Base-by-base conservation (phyloP, 108 stramenopile genomes). In the Nitzschia palea region DNA sequence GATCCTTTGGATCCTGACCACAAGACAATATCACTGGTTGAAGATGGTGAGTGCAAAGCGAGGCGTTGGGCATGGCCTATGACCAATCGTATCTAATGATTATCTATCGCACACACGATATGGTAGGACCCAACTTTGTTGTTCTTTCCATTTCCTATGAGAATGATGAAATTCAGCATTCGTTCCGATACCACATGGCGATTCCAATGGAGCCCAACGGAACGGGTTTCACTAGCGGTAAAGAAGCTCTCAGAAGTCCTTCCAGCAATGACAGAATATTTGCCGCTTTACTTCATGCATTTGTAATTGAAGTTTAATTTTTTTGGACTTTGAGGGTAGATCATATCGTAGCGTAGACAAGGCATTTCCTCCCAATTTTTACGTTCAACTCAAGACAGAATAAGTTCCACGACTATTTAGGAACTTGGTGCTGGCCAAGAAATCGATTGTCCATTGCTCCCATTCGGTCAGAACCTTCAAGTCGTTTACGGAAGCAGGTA, bases 381-480 rank as follows among this genome's bases (percentile, higher is more conserved):
- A n/a, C n/a, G n/a, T n/a, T n/a, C n/a, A n/a, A n/a, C n/a, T n/a
- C n/a, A n/a, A n/a, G n/a, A n/a, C n/a, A n/a, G n/a, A n/a, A n/a
- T n/a, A n/a, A n/a, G n/a, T n/a, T n/a, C n/a, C n/a, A n/a, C n/a
- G n/a, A n/a, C n/a, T n/a, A n/a, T n/a, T n/a, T n/a, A n/a, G n/a
- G n/a, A n/a, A n/a, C n/a, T n/a, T n/a, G n/a, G 40, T 42, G 9
- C 59, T 9, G 18, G 59, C 34, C 20, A 65, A 30, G 34, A 65
- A 65, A 25, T 65, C 64, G 10, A 17, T 34, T 9, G 64, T 65
- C 64, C 64, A 65, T 26, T 65, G 51, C 51, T 33, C 64, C 64
- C 64, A 65, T 23, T 65, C 64, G 4, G 17, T 20, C 22, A 22
- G 64, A 20, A 65, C 34, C 2, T 29, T 6, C 14, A 20, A 22